Percentiles rank a stretch among this genome's conserved stretches.
Conservation (phyloP, 2,329 filamentous ascomycete genomes). For the Ophiostoma australiae region DNA sequence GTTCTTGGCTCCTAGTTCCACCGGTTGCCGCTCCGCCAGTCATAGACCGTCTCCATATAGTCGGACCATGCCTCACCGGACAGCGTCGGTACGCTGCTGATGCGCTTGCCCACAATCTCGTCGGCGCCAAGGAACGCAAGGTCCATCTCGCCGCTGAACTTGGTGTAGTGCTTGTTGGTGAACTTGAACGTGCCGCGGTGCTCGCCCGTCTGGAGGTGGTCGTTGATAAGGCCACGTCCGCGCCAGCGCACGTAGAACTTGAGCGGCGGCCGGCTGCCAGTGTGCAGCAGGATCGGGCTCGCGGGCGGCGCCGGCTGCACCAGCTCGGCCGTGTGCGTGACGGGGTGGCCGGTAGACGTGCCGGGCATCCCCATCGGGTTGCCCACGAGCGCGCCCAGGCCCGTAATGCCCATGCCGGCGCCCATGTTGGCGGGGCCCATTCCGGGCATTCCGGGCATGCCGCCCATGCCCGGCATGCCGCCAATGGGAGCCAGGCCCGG, state of each 20-base stretch:
- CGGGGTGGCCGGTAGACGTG: not conserved
- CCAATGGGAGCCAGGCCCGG: slow-evolving; percentile 16
- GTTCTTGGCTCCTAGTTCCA: slow-evolving; percentile 20
- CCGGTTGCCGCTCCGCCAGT: slow-evolving; percentile 27
- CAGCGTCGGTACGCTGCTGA: slow-evolving; percentile 26
- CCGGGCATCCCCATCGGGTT: slow-evolving; percentile 12
- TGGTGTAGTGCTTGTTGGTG: slow-evolving; percentile 30
- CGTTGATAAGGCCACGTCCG: slow-evolving; percentile 30
- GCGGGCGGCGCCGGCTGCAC: not conserved
- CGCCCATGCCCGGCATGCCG: slow-evolving; percentile 21
- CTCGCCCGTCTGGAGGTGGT: slow-evolving; percentile 28
- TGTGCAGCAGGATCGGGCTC: slow-evolving; percentile 17
- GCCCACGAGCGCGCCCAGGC: slow-evolving; percentile 24
- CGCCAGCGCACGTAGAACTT: slow-evolving; percentile 31
- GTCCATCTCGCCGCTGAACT: slow-evolving; percentile 30
- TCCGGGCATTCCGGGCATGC: slow-evolving; percentile 22
- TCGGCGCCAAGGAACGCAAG: slow-evolving; percentile 28
- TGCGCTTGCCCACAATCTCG: slow-evolving; percentile 30
- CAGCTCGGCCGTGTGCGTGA: not conserved
- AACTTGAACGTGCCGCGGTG: slow-evolving; percentile 31
- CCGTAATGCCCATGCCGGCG: slow-evolving; percentile 20
- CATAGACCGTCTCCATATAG: slow-evolving; percentile 30
- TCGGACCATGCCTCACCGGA: slow-evolving; percentile 29
- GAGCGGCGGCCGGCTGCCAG: slow-evolving; percentile 23
- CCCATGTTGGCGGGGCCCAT: slow-evolving; percentile 20